These are phyloP conservation scores for Aspergillus arachidicola DNA, from an alignment of 2,329 filamentous ascomycete genomes.

Conservation along the genomic window DNA sequence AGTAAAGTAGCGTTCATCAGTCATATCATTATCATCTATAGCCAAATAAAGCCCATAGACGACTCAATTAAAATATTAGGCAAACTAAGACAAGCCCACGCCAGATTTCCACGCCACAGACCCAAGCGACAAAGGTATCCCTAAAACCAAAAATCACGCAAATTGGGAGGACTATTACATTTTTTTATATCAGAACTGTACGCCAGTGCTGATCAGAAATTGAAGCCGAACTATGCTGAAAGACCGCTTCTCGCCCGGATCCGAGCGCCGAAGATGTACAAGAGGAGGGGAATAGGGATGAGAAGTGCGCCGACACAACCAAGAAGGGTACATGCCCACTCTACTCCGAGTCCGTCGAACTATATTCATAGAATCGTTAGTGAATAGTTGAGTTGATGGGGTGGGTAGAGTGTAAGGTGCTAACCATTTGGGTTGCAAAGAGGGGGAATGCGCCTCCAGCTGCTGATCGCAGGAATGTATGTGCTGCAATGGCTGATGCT, in stretches of 20 bases:
- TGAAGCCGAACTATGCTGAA: not conserved
- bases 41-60: not conserved
- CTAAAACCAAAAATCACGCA: not conserved
- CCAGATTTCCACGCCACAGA: not conserved
- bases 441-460: conserved; percentile 43
- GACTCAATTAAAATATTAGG: not conserved
- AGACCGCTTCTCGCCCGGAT: conserved; percentile 9
- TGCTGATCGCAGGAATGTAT: conserved; percentile 51
- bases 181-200: not conserved
- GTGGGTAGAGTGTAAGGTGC: not conserved
- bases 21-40: not conserved
- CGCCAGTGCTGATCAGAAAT: not conserved
- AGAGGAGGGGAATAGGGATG: conserved; percentile 31
- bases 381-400: not conserved
- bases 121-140: not conserved
- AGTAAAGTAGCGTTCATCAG: not conserved
- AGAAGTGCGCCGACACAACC: conserved; percentile 32
- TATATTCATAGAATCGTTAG: conserved; percentile 9
- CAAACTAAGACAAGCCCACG: not conserved
- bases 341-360: conserved; percentile 34
- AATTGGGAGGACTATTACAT: not conserved
- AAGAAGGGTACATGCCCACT: conserved; percentile 35
- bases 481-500: conserved; percentile 54
- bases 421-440: conserved; percentile 21
- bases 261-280: conserved; percentile 15